A percentile compares a stretch with the other conserved stretches of the same genome.
Conservation (phyloP, 805 yeast genomes). For the Nakazawaea sp. region DNA sequence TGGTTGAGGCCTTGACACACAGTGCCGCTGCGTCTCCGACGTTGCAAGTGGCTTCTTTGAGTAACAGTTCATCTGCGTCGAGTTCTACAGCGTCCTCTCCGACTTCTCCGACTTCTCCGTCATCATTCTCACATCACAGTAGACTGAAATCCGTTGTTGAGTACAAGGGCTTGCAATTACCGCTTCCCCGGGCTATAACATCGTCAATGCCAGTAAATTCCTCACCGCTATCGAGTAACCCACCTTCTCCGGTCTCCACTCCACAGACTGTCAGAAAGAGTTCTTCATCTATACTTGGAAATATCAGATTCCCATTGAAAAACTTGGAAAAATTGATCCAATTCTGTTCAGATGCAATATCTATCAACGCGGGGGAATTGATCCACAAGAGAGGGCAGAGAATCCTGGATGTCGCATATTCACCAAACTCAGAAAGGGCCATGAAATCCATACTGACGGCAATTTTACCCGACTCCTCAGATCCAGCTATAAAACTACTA, state of each 20-base stretch:
- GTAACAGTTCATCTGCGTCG: constrained; percentile 18
- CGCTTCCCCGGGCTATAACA: constrained; percentile 14
- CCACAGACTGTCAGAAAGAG: constrained; percentile 26
- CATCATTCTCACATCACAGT: constrained; percentile 4
- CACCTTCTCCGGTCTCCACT: constrained; percentile 15
- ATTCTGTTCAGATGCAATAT: constrained; percentile 67
- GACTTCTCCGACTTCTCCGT: constrained; percentile 10
- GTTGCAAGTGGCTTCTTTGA: constrained; percentile 7
- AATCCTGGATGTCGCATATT: constrained; percentile 29
- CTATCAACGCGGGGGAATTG: constrained; percentile 66
- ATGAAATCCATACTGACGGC: constrained; percentile 35
- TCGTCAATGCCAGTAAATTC: constrained; percentile 5
- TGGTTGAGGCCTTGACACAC: constrained; percentile 32
- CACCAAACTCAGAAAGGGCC: constrained; percentile 58
- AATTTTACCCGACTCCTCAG: constrained; percentile 44
- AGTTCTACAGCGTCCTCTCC: constrained; percentile 18
- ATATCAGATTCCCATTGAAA: constrained; percentile 53
- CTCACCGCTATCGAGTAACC: constrained; percentile 12
- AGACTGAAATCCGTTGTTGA: constrained; percentile 24
- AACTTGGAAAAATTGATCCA: constrained; percentile 51
- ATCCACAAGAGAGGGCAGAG: constrained; percentile 17
- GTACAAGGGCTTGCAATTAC: constrained; percentile 55
- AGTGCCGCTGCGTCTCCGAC: constrained; percentile 11
- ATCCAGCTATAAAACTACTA: constrained; percentile 55
- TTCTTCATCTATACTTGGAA: constrained; percentile 33